Conservation (phyloP, 345 rosid genomes). For the Lepidium aucheri region DNA sequence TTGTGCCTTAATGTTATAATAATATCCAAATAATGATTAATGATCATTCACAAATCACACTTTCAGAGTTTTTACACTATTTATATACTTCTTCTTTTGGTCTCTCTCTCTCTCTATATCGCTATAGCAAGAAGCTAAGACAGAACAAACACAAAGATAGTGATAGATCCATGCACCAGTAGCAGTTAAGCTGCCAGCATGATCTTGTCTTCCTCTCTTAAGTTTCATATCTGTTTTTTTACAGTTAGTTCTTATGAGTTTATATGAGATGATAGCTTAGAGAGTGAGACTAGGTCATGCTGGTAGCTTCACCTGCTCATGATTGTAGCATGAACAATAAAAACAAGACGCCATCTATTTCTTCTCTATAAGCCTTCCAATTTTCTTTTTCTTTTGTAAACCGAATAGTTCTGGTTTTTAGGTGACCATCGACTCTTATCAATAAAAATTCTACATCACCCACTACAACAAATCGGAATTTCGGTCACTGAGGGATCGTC, state of each 20-base stretch:
- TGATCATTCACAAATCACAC: slow-evolving; percentile 15
- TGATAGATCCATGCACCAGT: slow-evolving; percentile 17
- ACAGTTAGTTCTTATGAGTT: neutral
- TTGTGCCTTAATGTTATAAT: neutral
- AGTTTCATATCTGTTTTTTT: neutral
- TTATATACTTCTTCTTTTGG: slow-evolving; percentile 2
- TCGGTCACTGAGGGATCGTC: too few relatives aligned
- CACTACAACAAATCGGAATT: too few relatives aligned
- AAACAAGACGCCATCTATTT: neutral
- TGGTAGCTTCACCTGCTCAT: slow-evolving; percentile 32
- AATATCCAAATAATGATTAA: slow-evolving; percentile 10
- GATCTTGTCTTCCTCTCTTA: slow-evolving; percentile 27
- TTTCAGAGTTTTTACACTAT: neutral
- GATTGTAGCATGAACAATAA: slow-evolving; percentile 18
- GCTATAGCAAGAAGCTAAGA: neutral
- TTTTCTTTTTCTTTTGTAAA: too few relatives aligned
- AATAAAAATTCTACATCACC: too few relatives aligned
- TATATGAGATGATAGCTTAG: slow-evolving; percentile 8
- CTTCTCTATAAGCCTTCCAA: too few relatives aligned
- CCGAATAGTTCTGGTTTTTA: too few relatives aligned
- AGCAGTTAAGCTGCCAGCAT: slow-evolving; percentile 37
- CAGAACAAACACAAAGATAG: neutral
- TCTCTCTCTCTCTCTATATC: neutral
- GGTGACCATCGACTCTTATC: too few relatives aligned
- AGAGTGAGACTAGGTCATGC: slow-evolving; percentile 28